Evolutionary conservation across 768 basidiomycete species (phyloP).

Genomic region (Agrocybe praecox): DNA sequence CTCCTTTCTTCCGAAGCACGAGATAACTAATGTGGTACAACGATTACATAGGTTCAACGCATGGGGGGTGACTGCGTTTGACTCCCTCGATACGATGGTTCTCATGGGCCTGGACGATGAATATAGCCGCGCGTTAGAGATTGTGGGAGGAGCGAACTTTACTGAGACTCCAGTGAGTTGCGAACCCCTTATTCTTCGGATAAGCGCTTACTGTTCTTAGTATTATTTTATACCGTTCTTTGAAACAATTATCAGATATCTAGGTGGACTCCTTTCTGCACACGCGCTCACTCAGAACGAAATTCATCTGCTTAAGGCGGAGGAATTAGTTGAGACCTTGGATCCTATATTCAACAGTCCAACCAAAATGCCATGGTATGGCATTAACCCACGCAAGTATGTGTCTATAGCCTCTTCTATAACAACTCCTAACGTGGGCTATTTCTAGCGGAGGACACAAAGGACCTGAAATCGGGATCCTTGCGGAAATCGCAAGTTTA

Average conservation of each 20-base stretch:
- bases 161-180: constrained; percentile 42
- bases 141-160: constrained; percentile 54
- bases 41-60: constrained; percentile 72
- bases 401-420: neutral
- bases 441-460: constrained; percentile 10
- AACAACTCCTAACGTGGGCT: neutral
- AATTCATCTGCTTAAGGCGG: constrained; percentile 67
- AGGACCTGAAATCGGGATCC: constrained; percentile 39
- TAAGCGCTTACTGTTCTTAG: constrained; percentile 1
- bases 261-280: constrained; percentile 86
- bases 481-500: constrained; percentile 83
- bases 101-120: constrained; percentile 78
- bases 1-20: neutral
- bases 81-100: constrained; percentile 85
- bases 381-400: constrained; percentile 67
- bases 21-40: neutral
- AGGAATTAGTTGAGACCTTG: constrained; percentile 75
- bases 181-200: neutral
- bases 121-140: constrained; percentile 62
- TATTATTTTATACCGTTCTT: constrained; percentile 56
- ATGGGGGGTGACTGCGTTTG: constrained; percentile 78
- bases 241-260: constrained; percentile 88
- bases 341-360: constrained; percentile 72
- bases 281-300: constrained; percentile 73
- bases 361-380: constrained; percentile 71